Base-by-base conservation (phyloP, 1,139 yeast genomes). In the Pichia sp. region DNA sequence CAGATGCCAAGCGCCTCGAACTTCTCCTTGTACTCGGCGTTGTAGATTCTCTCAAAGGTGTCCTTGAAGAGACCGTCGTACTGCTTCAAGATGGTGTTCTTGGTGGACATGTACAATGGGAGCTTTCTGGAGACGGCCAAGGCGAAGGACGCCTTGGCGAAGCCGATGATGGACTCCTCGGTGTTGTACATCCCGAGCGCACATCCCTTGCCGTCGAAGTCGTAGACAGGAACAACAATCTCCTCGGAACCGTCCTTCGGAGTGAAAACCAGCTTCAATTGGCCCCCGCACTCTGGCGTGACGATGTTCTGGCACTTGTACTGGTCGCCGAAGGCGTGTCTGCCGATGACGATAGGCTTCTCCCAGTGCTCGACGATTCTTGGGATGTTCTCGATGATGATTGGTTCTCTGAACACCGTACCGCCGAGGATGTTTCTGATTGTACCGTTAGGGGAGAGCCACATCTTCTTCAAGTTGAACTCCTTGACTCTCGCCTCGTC, bases 271-370 rank as follows among this genome's bases (percentile, higher is more conserved):
- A 87, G 70, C 65, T 84, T 84, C 67, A 87, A 75, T 58, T 77
- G 80, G 60, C 95, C 95, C 59, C 95, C 95, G 45, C 88, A 85
- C 55, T 78, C 82, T 42, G 84, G 82, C 47, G 87, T 75, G 31
- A 85, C 79, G 60, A 85, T 74, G 69, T 87, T 92, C 46, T 90
- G 86, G 54, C 92, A 90, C 72, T 84, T 85, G 72, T 87, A 87
- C 71, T 87, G 95, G 68, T 87, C 95, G 62, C 92, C 95, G 67
- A 82, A 85, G 19, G 93, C 95, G 62, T 87, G 95, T 79, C 95
- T 84, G 52, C 95, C 95, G 67, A 87, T 87, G 60, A 87, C 84
- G 68, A 87, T 87, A 55, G 95, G 93, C 66, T 86, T 77, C 65
- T 84, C 84, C 95, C 95, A 87, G 43, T 84, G 84, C 43, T 89